A percentile compares a stretch with the other conserved stretches of the same genome.
These are phyloP conservation scores for Scutellaria barbata DNA, from an alignment of 257 asterid species.

Conservation along the genomic window DNA sequence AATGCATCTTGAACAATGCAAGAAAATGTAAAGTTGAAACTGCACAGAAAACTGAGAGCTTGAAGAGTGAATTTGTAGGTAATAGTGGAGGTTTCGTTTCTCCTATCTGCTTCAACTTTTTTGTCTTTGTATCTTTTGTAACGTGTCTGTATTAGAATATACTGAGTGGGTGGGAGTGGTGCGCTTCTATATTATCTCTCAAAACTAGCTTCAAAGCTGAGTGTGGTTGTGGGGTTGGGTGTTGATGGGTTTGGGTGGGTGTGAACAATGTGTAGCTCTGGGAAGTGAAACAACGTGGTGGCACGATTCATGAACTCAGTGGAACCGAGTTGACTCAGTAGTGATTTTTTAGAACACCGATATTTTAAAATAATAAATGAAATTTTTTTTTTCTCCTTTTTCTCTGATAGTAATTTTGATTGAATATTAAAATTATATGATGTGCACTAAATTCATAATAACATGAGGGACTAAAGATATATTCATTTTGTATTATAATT, in stretches of 20 bases:
- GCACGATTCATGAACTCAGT: slow-evolving; percentile 17
- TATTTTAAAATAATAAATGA: no score
- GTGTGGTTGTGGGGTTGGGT: slow-evolving; percentile 43
- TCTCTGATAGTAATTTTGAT: no score
- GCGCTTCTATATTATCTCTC: slow-evolving; percentile 30
- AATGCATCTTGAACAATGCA: slow-evolving; percentile 9
- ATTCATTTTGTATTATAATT: no score
- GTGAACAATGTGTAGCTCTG: neutral
- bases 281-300: slow-evolving; percentile 41
- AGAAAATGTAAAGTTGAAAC: neutral
- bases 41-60: slow-evolving; percentile 1
- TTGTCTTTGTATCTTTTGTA: slow-evolving; percentile 30
- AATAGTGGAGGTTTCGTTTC: slow-evolving; percentile 34
- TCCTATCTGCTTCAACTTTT: slow-evolving; percentile 28
- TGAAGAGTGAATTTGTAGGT: slow-evolving; percentile 2
- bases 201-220: slow-evolving; percentile 5
- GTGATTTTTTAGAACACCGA: no score
- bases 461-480: no score
- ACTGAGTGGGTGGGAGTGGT: slow-evolving; percentile 38
- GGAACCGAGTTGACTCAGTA: slow-evolving; percentile 19
- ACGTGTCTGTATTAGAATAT: slow-evolving; percentile 36
- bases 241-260: slow-evolving; percentile 11
- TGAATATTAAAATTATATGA: no score
- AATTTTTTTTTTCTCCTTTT: no score
- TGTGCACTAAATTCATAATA: no score